Base-by-base conservation (phyloP, 1,284 basidiomycete species). In the Boletellus dicymbophilus region DNA sequence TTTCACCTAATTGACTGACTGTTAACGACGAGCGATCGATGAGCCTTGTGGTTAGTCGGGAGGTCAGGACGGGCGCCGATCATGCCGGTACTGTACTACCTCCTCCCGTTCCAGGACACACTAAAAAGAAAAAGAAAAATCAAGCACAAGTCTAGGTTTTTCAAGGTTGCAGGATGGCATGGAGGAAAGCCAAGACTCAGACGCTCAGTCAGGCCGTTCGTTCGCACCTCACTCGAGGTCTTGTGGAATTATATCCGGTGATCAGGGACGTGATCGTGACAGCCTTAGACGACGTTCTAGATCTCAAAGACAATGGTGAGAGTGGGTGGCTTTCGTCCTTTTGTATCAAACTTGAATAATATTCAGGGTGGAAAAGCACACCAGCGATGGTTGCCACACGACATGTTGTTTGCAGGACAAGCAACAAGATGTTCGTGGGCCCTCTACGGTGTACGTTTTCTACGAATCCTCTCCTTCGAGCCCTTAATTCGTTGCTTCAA, bases 361-460 rank as follows among this genome's bases (percentile, higher is more conserved):
- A n/a, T 30, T 2, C 44, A 72, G 71, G 64, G 16, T 72, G 71
- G 72, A 62, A 56, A 39, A 44, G 48, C 12, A 30, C 70, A 2
- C 55, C 57, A 0, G 59, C 51, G 16, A 31, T 66, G 6, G 39
- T 43, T 5, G 54, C 48, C 12, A 23, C 64, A 7, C 59, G 51
- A 41, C 40, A 65, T 20, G 57, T 75, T 9, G 55, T 73, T 11
- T 61, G 61, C 41, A 62, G 70, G 38, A 58, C 67, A 13, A 68
- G 56, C 44, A 75, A 72, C 51, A 65, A 75, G 27, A 31, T 70
- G 11, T 71, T 76, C 43, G 71, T 76, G 25, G 74, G 75, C 4
- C 55, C 69, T 20, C 72, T 74, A 8, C 47, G 73, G 7, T 75
- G 74, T 75, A 44, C 3, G 64, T 39, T n/a, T 6, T 27, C 16